A percentile compares a stretch with the other conserved stretches of the same genome.
Conservation (phyloP, 2,329 filamentous ascomycete species). For the Exophiala xenobiotica region DNA sequence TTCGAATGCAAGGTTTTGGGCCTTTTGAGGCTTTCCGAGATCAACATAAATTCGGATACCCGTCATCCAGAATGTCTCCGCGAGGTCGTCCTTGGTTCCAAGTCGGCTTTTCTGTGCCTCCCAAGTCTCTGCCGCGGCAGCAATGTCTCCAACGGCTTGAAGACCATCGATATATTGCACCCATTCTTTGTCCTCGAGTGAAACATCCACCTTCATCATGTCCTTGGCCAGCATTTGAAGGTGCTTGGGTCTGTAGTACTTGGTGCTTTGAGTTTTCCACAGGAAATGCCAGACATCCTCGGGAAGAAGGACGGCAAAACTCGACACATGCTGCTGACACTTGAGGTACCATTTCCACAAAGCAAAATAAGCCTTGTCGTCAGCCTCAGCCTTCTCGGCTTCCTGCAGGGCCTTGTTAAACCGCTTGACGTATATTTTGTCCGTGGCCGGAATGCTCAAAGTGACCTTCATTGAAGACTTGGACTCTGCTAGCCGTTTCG, state of each 20-base stretch:
- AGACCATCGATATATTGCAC: slow-evolving; percentile 68
- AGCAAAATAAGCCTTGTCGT: slow-evolving; percentile 35
- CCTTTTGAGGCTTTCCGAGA: slow-evolving; percentile 47
- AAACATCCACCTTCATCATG: slow-evolving; percentile 59
- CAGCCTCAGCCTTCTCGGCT: slow-evolving; percentile 35
- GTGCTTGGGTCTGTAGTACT: slow-evolving; percentile 57
- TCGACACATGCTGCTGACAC: slow-evolving; percentile 48
- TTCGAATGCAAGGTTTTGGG: slow-evolving; percentile 49
- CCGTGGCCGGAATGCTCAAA: slow-evolving; percentile 36
- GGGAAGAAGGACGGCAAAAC: slow-evolving; percentile 58
- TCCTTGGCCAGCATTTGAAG: slow-evolving; percentile 64
- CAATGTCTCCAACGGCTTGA: slow-evolving; percentile 61
- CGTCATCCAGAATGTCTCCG: slow-evolving; percentile 45
- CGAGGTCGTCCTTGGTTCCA: slow-evolving; percentile 13
- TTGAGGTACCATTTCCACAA: slow-evolving; percentile 53
- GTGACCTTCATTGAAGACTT: slow-evolving; percentile 33
- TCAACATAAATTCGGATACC: slow-evolving; percentile 54
- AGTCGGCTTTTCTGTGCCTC: slow-evolving; percentile 41
- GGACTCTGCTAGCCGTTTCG: slow-evolving; percentile 7
- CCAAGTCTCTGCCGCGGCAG: slow-evolving; percentile 64
- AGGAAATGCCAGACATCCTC: slow-evolving; percentile 62
- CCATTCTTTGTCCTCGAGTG: slow-evolving; percentile 58
- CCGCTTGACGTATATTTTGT: slow-evolving; percentile 40
- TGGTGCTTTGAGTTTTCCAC: slow-evolving; percentile 58
- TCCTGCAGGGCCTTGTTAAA: slow-evolving; percentile 42